Base-by-base conservation (phyloP, 192 early-diverging fungal species). In the Gonapodya sp. region DNA sequence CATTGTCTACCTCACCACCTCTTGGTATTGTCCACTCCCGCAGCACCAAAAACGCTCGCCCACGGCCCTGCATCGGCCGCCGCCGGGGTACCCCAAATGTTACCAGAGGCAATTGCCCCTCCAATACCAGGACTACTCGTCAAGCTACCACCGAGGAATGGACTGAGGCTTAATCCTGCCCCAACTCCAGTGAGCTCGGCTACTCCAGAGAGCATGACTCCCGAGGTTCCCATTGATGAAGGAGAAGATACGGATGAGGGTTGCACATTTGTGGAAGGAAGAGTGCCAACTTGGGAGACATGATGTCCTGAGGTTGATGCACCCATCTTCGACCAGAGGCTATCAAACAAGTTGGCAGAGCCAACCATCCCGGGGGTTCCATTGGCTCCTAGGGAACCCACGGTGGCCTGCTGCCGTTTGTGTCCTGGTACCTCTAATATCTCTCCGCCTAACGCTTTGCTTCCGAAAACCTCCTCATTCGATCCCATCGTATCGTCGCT, bases 171-270 rank as follows among this genome's bases (percentile, higher is more conserved):
- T 14, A 77, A 33, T 8, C 75, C 75, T 8, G 75, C 18, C 2
- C 75, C 75, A 2, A 77, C 34, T 34, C 75, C 75, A 16, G 75
- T 77, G 30, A 77, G 75, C 75, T 77, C 30, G 18, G 75, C 75
- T 16, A 77, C 75, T 18, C 75, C 75, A 16, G 75, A 77, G 8
- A 34, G 46, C 46, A 64, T 64, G 8, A 64, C 46, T 24, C 46
- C 46, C 8, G 46, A 64, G 8, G 46, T 64, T 24, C 8, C 46
- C 46, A 64, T 16, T 16, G 24, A 8, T 8, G 46, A 16, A 64
- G 46, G 46, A 8, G 46, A 64, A 8, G 46, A 64, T 16, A 24
- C 46, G 24, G 46, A 8, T 24, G 46, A 64, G 8, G 24, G 8
- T 24, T 64, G 46, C 46, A 24, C 46, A 64, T 24, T 64, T 24